Evolutionary conservation across 169 alveolate genomes (phyloP).

Genomic region (Eimeria acervulina): DNA sequence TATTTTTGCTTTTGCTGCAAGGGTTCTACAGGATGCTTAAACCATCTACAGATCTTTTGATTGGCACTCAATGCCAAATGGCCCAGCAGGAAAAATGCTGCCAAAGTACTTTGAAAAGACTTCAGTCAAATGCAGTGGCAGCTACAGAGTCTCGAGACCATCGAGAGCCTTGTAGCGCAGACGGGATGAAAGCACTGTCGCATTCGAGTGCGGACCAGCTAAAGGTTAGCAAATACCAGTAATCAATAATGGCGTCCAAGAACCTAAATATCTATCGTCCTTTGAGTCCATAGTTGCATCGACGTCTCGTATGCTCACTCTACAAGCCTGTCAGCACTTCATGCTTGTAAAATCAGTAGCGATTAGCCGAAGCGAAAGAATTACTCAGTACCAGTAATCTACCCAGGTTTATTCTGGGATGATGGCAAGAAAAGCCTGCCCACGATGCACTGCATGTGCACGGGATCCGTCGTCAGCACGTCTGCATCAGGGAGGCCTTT

Average conservation of each 20-base stretch:
- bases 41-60: background rate
- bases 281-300: background rate
- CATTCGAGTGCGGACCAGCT: background rate
- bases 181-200: background rate
- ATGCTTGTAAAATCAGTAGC: background rate
- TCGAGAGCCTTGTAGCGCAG: background rate
- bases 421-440: background rate
- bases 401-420: background rate
- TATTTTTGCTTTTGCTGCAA: background rate
- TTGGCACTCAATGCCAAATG: background rate
- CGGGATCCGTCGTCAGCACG: background rate
- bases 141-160: background rate
- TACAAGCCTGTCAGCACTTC: background rate
- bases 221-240: background rate
- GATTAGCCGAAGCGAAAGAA: background rate
- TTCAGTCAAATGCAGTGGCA: background rate
- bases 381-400: background rate
- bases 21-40: background rate
- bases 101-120: slow-evolving; percentile 3
- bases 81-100: background rate
- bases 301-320: background rate
- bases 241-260: background rate
- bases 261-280: background rate
- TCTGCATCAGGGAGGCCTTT: background rate
- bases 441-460: background rate